Evolutionary conservation across 306 rosid genomes (phyloP).

Genomic region (Fagus sylvatica): DNA sequence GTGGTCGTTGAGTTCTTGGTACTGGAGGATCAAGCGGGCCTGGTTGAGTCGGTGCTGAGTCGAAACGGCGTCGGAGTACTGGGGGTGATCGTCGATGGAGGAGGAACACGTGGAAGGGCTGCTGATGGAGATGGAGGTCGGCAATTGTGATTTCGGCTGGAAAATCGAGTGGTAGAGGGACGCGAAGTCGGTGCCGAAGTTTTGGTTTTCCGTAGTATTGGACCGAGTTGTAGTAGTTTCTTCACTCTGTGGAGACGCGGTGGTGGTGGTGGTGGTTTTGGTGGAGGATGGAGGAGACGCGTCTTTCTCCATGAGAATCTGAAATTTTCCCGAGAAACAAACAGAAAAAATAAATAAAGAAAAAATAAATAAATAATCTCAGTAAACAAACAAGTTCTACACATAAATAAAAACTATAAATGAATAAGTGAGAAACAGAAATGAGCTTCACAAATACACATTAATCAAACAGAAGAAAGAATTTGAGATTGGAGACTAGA

Average conservation of each 20-base stretch:
- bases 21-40: conserved; percentile 43
- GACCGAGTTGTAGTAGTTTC: background rate
- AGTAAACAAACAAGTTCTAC: background rate
- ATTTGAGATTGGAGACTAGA: background rate
- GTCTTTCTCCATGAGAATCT: conserved; percentile 33
- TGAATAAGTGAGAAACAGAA: background rate
- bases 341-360: background rate
- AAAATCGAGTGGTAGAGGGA: conserved; percentile 39
- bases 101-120: conserved; percentile 47
- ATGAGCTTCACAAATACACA: background rate
- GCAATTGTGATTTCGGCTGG: conserved; percentile 39
- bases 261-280: background rate
- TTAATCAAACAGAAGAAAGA: background rate
- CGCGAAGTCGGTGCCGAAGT: conserved; percentile 35
- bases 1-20: conserved; percentile 32
- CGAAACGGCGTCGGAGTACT: background rate
- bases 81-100: background rate
- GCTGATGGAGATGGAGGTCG: conserved; percentile 36
- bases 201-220: conserved; percentile 1
- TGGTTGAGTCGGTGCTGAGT: conserved; percentile 41
- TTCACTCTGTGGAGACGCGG: conserved; percentile 8
- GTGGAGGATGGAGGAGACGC: conserved; percentile 24
- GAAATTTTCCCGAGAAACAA: background rate
- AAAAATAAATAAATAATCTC: background rate
- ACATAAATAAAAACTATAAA: background rate